Percentiles rank a stretch among this genome's conserved stretches.
phyloP scores from a whole-genome alignment of 257 asterid species.

The Voacanga thouarsii region DNA sequence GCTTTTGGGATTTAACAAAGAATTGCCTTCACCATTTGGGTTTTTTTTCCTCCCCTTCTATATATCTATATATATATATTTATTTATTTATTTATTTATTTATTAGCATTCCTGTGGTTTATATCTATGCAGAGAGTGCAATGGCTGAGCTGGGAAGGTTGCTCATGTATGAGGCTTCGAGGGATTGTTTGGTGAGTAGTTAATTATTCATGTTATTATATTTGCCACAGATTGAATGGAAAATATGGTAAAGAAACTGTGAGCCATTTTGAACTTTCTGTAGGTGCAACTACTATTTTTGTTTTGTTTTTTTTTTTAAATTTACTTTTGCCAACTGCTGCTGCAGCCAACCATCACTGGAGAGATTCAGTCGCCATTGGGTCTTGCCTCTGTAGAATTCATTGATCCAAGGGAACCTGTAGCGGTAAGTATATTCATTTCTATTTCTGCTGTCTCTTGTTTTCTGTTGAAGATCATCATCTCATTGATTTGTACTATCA shows the following conservation, averaged over 20 bases:
- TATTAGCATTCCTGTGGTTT: not conserved
- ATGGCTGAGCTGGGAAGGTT: constrained; percentile 99
- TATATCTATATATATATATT: too few species aligned
- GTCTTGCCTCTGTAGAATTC: constrained; percentile 82
- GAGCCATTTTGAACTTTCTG: not conserved
- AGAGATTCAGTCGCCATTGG: constrained; percentile 92
- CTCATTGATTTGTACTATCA: not conserved
- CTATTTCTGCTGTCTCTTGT: constrained; percentile 3
- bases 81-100: too few species aligned
- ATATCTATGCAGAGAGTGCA: constrained; percentile 56
- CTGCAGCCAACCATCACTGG: constrained; percentile 83
- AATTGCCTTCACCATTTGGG: not conserved
- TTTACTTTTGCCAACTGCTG: constrained; percentile 14
- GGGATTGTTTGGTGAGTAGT: constrained; percentile 86
- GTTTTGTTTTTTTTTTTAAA: not conserved
- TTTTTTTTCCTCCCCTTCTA: not conserved
- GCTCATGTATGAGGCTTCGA: constrained; percentile 88
- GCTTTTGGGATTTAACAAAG: not conserved
- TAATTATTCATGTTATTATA: not conserved
- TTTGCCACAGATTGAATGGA: not conserved
- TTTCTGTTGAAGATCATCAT: not conserved
- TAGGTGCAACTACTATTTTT: not conserved
- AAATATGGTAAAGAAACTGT: not conserved
- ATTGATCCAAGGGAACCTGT: constrained; percentile 97
- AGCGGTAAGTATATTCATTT: constrained; percentile 52